phyloP scores from a whole-genome alignment of 2,329 filamentous ascomycete genomes.

The Emergomyces africanus region DNA sequence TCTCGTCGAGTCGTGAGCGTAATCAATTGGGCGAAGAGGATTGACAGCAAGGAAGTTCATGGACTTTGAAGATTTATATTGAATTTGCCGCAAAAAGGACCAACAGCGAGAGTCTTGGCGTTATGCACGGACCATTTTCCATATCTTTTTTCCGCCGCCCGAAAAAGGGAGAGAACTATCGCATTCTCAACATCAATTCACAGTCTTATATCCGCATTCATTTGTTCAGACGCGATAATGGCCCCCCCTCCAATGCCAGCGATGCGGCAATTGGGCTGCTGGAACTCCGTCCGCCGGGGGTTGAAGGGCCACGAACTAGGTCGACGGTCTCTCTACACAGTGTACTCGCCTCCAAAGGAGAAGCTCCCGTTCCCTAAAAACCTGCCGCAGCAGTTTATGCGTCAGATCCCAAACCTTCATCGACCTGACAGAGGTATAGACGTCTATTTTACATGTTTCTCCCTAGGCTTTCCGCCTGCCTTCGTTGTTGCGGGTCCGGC shows the following conservation, averaged over 20 bases:
- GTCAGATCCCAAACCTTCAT: slow-evolving; percentile 29
- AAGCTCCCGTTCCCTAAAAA: slow-evolving; percentile 28
- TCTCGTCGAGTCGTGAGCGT: neutral
- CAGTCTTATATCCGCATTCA: slow-evolving; percentile 7
- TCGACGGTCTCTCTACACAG: slow-evolving; percentile 39
- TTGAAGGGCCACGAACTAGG: slow-evolving; percentile 34
- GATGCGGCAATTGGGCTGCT: slow-evolving; percentile 56
- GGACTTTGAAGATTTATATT: neutral
- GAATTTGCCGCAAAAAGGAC: neutral
- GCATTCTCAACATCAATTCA: too few species aligned
- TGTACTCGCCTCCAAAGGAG: slow-evolving; percentile 32
- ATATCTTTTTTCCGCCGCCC: neutral
- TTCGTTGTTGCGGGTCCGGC: neutral
- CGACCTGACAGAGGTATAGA: slow-evolving; percentile 26
- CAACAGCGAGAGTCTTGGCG: slow-evolving; percentile 6
- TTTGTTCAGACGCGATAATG: slow-evolving; percentile 33
- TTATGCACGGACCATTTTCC: slow-evolving; percentile 8
- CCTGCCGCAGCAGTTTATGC: slow-evolving; percentile 29
- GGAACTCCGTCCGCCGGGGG: slow-evolving; percentile 52
- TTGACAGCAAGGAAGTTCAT: neutral
- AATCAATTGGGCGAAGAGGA: neutral
- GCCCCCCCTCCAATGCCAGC: slow-evolving; percentile 43
- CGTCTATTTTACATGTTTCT: neutral
- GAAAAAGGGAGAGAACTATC: neutral
- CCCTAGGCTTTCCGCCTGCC: too few species aligned